Conservation (phyloP, 371 early-diverging fungal genomes). For the Mucor velutinosus region DNA sequence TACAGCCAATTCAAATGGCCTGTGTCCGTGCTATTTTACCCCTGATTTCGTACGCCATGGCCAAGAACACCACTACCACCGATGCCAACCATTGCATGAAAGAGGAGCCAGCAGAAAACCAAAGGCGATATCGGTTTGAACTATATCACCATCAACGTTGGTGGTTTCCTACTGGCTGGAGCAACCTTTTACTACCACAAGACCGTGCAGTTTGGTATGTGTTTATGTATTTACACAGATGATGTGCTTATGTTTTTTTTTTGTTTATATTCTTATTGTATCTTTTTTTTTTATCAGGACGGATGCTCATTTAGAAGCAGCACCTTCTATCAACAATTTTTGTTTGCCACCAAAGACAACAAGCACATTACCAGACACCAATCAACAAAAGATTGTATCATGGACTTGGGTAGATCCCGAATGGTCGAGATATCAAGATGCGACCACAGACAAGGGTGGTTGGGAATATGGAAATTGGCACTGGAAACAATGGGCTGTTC, state of each 20-base stretch:
- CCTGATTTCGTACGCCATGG: not conserved
- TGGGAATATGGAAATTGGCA: constrained; percentile 24
- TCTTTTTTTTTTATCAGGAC: constrained; percentile 22
- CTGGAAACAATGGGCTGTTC: constrained; percentile 15
- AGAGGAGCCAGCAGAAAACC: not conserved
- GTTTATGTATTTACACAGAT: not conserved
- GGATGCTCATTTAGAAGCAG: constrained; percentile 28
- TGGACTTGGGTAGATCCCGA: constrained; percentile 24
- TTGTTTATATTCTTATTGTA: not conserved
- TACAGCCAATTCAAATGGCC: not conserved
- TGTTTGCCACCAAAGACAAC: constrained; percentile 19
- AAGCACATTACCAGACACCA: not conserved
- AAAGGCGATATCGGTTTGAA: constrained; percentile 20
- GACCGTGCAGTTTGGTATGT: constrained; percentile 34
- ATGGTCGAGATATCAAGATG: constrained; percentile 11
- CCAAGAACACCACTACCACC: not conserved
- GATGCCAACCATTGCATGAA: not conserved
- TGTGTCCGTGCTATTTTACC: not conserved
- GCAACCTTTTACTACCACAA: constrained; percentile 21
- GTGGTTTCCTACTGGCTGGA: constrained; percentile 36
- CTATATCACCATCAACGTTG: constrained; percentile 37
- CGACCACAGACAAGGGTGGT: constrained; percentile 7
- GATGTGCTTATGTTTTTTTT: not conserved
- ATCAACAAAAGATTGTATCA: constrained; percentile 6
- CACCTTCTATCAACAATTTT: constrained; percentile 23